Evolutionary conservation across 768 basidiomycete species (phyloP).

Genomic region (Boletus insuetus): DNA sequence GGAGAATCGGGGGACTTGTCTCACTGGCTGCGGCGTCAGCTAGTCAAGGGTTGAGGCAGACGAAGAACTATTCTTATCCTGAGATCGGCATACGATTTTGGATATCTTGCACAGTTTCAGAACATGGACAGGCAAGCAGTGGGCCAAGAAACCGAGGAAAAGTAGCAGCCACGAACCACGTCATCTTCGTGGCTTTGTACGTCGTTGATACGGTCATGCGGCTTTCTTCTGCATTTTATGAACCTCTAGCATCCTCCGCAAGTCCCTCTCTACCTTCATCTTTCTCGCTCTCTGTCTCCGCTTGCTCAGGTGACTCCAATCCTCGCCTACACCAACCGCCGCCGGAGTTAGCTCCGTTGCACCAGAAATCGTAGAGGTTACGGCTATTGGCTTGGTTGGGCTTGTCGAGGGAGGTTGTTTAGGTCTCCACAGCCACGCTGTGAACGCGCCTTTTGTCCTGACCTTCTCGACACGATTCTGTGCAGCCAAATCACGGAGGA

Average conservation of each 20-base stretch:
- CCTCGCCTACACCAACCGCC: constrained; percentile 36
- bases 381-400: background rate
- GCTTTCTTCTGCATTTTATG: constrained; percentile 23
- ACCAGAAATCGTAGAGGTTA: background rate
- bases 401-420: background rate
- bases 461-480: constrained; percentile 43
- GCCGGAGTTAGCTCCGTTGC: constrained; percentile 18
- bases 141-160: background rate
- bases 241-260: constrained; percentile 38
- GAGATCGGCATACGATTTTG: background rate
- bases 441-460: constrained; percentile 30
- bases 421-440: constrained; percentile 43
- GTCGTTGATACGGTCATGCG: background rate
- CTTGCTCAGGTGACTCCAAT: constrained; percentile 57
- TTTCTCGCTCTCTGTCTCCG: constrained; percentile 47
- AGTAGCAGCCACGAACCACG: background rate
- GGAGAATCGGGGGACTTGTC: no score
- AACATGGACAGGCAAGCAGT: no score
- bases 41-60: no score
- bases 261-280: constrained; percentile 43
- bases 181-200: background rate
- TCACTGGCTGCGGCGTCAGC: no score
- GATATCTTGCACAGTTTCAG: background rate
- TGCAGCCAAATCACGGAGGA: constrained; percentile 47
- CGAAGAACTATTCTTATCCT: no score